Conservation (phyloP, 768 basidiomycete species). For the Leucogyrophana mollusca region DNA sequence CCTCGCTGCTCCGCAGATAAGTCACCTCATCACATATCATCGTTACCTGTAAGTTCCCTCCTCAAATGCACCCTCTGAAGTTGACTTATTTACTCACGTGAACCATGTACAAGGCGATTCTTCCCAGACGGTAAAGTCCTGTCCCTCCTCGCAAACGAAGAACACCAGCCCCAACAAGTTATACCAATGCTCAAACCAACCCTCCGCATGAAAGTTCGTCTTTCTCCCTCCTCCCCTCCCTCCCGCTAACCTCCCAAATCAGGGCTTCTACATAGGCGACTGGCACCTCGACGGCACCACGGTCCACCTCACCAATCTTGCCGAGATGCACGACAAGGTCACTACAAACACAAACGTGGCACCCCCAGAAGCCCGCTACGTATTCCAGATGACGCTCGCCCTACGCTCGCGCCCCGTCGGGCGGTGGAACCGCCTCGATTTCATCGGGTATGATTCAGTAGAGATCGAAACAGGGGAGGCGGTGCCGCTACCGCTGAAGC, state of each 20-base stretch:
- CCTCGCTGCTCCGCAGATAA: conserved; percentile 47
- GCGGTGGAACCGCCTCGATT: conserved; percentile 79
- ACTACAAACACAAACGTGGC: conserved; percentile 8
- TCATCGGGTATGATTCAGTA: conserved; percentile 72
- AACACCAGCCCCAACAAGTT: conserved; percentile 62
- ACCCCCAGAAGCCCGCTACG: conserved; percentile 41
- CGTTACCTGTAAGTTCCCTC: conserved; percentile 71
- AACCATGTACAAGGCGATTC: conserved; percentile 60
- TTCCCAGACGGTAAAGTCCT: conserved; percentile 84
- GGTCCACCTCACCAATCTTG: conserved; percentile 61
- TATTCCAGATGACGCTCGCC: conserved; percentile 71
- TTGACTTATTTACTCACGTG: background rate
- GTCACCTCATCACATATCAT: conserved; percentile 88
- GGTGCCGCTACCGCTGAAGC: conserved; percentile 66
- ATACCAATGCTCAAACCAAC: conserved; percentile 76
- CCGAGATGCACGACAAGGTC: conserved; percentile 39
- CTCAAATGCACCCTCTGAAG: background rate
- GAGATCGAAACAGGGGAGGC: conserved; percentile 75
- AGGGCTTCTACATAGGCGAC: conserved; percentile 73
- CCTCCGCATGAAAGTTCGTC: conserved; percentile 70
- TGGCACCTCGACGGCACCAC: conserved; percentile 69
- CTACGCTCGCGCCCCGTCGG: conserved; percentile 75
- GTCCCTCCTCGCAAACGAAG: conserved; percentile 82
- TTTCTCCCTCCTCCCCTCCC: background rate
- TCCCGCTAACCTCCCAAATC: conserved; percentile 4